Percentiles rank a stretch among this genome's conserved stretches.
phyloP scores from a whole-genome alignment of 2,329 filamentous ascomycete species.

The Botrytis hyacinthi region DNA sequence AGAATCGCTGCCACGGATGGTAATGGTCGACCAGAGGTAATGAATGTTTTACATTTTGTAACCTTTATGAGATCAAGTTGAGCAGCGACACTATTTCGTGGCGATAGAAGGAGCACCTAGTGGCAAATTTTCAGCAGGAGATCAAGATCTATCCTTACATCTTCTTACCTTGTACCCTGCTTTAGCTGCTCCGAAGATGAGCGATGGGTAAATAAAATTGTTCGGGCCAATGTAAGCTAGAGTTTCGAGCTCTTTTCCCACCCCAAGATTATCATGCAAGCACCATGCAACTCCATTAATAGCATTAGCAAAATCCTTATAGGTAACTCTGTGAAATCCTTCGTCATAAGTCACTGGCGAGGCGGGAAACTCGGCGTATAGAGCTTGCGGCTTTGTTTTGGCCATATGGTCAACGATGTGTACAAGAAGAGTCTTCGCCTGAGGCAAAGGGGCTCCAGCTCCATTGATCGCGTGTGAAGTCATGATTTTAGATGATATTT shows the following conservation, averaged over 20 bases:
- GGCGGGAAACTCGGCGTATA: background rate
- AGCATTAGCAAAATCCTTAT: background rate
- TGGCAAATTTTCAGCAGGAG: background rate
- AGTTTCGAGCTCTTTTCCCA: background rate
- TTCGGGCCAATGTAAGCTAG: background rate
- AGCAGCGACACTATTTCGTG: conserved; percentile 13
- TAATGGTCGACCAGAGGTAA: background rate
- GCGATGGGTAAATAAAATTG: background rate
- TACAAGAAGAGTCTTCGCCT: background rate
- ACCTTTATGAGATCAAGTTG: conserved; percentile 2
- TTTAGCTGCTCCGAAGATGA: conserved; percentile 4
- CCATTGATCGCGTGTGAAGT: background rate
- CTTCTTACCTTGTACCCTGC: conserved; percentile 1
- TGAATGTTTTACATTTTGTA: conserved; percentile 6
- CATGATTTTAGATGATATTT: background rate
- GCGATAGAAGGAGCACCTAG: conserved; percentile 6
- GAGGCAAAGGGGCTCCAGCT: background rate
- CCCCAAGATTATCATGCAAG: background rate
- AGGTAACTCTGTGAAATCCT: background rate
- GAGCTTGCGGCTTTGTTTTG: background rate
- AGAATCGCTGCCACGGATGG: conserved; percentile 1
- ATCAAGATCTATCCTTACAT: background rate
- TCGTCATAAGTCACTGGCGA: background rate
- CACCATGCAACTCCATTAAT: background rate
- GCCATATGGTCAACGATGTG: background rate